phyloP scores from a whole-genome alignment of 1,284 basidiomycete species.

The Naganishia sp. region DNA sequence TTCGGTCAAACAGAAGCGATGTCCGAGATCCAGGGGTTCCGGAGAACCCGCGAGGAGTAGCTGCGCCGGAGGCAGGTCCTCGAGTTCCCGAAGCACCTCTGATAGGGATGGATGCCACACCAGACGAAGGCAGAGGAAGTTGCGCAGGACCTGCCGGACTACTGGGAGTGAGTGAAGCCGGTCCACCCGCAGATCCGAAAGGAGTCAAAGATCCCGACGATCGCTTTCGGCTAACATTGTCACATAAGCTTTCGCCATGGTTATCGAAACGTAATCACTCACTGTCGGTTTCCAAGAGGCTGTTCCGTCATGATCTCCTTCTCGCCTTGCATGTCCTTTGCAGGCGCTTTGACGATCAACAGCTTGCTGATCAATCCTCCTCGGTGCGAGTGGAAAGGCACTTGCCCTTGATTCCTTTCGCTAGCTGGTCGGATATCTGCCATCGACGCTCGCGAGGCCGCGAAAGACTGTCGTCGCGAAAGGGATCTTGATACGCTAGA shows the following conservation, averaged over 20 bases:
- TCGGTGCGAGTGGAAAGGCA: constrained; percentile 5
- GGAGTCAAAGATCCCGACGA: constrained; percentile 32
- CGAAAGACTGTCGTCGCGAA: constrained; percentile 43
- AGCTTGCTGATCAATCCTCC: constrained; percentile 43
- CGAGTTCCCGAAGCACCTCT: background rate
- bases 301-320: constrained; percentile 20
- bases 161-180: background rate
- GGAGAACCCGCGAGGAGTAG: constrained; percentile 23
- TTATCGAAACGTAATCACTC: background rate
- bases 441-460: constrained; percentile 29
- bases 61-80: constrained; percentile 20
- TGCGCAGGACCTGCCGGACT: constrained; percentile 12
- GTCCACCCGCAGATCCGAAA: background rate
- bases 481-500: constrained; percentile 40
- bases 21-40: constrained; percentile 31
- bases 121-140: constrained; percentile 7
- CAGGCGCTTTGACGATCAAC: constrained; percentile 51
- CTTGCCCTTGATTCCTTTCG: constrained; percentile 5
- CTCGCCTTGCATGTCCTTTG: constrained; percentile 27
- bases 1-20: constrained; percentile 34
- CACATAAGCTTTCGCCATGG: no score
- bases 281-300: constrained; percentile 30
- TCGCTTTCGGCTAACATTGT: constrained; percentile 34
- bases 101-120: constrained; percentile 4
- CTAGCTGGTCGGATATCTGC: background rate